phyloP scores from a whole-genome alignment of 1,284 basidiomycete species.

The Puccinia novopanici region DNA sequence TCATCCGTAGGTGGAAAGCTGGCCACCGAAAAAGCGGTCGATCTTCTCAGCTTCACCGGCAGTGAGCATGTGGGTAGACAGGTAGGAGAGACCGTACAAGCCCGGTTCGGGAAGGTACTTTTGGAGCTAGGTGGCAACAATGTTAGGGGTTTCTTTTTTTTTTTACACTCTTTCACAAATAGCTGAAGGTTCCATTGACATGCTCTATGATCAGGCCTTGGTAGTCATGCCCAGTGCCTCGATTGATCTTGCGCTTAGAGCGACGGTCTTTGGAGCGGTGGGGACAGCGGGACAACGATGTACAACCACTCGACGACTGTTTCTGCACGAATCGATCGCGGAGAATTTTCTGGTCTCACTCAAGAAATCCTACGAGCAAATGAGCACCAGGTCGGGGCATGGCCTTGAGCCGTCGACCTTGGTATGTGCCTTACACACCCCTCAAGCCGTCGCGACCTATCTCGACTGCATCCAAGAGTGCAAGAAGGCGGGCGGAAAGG shows the following conservation, averaged over 20 bases:
- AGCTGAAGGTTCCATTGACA: background rate
- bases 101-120: conserved; percentile 77
- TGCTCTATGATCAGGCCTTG: conserved; percentile 66
- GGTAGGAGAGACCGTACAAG: conserved; percentile 78
- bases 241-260: conserved; percentile 79
- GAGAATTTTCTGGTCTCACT: conserved; percentile 73
- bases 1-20: conserved; percentile 77
- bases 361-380: conserved; percentile 68
- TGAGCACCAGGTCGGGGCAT: conserved; percentile 70
- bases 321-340: conserved; percentile 79
- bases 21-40: conserved; percentile 72
- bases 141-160: conserved; percentile 44
- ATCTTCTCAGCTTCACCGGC: conserved; percentile 87
- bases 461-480: conserved; percentile 69
- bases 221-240: conserved; percentile 92
- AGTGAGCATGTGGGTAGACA: conserved; percentile 81
- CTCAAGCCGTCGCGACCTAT: conserved; percentile 70
- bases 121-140: conserved; percentile 96
- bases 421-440: conserved; percentile 82
- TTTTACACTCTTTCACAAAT: background rate
- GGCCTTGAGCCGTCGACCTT: conserved; percentile 74
- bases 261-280: conserved; percentile 88
- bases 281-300: conserved; percentile 94
- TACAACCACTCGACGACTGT: conserved; percentile 85
- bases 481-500: conserved; percentile 70